Evolutionary conservation across 164 flowering plant genomes (phyloP), one percentile per base, ranked within the genome.

Genomic region (Berberis thunbergii): DNA sequence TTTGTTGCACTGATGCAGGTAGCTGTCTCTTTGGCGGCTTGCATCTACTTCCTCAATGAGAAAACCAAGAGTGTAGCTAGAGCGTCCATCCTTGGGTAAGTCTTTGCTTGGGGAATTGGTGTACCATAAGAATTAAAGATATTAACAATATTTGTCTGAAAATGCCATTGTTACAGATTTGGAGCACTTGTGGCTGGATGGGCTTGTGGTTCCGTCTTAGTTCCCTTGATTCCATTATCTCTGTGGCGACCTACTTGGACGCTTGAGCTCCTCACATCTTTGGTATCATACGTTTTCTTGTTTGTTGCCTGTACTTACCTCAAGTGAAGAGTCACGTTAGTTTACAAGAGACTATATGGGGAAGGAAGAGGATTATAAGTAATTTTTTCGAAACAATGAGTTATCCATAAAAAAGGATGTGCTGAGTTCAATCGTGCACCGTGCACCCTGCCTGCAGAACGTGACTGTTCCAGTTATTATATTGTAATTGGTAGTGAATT

Each of bases 11-110:
- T 57, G 55, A 0, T 75, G 69, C 80, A 87, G 97, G 99, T 88
- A 49, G 97, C 97, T 38, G 67, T 90, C 12, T 93, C 98, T 45
- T 72, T 93, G 69, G 88, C 79, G 40, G 88, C 97, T 65, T 93
- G 94, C 85, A 81, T 93, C 63, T 93, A 86, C 86, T 93, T 93
- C 79, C 86, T 93, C 39, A 86, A 93, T 64, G 96, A 89, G 73
- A 93, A 90, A 79, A 85, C 86, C 66, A 85, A 93, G 79, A 93
- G 88, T 76, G 46, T 89, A 74, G 86, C 77, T 41, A 81, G 91
- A 76, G 87, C 98, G 54, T 76, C 70, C 50, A 67, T 84, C 63
- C 69, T 88, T n/a, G 97, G 97, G 98, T 90, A 67, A 76, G 85
- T 67, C 65, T 59, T 49, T 3, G 6, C 13, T 59, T 43, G 39